phyloP scores from a whole-genome alignment of 2,329 filamentous ascomycete genomes.

The Epichloe sibirici region DNA sequence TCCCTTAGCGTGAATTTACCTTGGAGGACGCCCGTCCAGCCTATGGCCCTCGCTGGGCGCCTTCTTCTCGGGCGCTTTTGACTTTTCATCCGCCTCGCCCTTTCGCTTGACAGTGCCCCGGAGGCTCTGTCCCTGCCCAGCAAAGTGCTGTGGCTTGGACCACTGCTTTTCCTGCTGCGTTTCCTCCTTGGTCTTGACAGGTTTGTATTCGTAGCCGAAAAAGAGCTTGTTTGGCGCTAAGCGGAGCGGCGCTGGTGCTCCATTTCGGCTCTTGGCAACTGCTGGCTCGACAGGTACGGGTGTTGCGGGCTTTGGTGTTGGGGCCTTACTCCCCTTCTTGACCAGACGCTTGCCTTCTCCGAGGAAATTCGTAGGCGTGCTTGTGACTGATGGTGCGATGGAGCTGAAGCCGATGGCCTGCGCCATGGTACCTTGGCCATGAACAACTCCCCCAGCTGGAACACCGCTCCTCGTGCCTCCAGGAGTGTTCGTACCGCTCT shows the following conservation, averaged over 20 bases:
- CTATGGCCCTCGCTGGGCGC: slow-evolving; percentile 29
- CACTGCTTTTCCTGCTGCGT: slow-evolving; percentile 53
- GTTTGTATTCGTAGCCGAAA: slow-evolving; percentile 90
- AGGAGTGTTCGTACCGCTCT: slow-evolving; percentile 79
- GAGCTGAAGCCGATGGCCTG: slow-evolving; percentile 94
- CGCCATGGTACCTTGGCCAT: slow-evolving; percentile 86
- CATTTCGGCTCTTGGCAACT: slow-evolving; percentile 37
- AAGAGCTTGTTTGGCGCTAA: slow-evolving; percentile 85
- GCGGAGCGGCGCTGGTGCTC: slow-evolving; percentile 77
- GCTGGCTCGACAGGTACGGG: slow-evolving; percentile 39
- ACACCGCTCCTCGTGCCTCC: slow-evolving; percentile 52
- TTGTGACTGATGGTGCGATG: slow-evolving; percentile 68
- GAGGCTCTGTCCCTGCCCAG: slow-evolving; percentile 74
- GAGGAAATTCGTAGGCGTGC: slow-evolving; percentile 65
- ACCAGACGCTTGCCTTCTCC: slow-evolving; percentile 73
- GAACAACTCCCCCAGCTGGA: slow-evolving; percentile 65
- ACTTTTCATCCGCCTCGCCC: slow-evolving; percentile 36
- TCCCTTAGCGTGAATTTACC: background rate
- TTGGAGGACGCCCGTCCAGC: slow-evolving; percentile 29
- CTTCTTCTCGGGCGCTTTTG: slow-evolving; percentile 36
- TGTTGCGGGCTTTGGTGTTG: slow-evolving; percentile 54
- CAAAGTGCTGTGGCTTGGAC: slow-evolving; percentile 62
- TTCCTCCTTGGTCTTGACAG: slow-evolving; percentile 66
- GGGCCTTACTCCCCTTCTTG: slow-evolving; percentile 64
- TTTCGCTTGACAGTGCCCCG: slow-evolving; percentile 61